Evolutionary conservation across 2,329 filamentous ascomycete species (phyloP), one percentile per base, ranked within the genome.

Genomic region (Aspergillus neoniger): DNA sequence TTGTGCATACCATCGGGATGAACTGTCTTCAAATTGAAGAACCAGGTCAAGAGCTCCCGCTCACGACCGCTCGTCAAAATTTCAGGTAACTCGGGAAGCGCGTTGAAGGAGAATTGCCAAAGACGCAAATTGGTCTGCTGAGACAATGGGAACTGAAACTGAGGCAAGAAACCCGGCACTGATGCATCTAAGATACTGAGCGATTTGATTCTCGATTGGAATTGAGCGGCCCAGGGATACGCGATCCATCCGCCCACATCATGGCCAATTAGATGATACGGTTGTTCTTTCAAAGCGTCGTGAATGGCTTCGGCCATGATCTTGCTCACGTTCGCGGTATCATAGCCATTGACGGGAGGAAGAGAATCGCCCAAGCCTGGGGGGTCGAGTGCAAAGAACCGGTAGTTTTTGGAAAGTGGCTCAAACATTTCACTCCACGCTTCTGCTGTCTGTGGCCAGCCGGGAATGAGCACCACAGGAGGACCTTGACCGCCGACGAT

Each of bases 41-140:
- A 65, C 68, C 67, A 70, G 28, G 66, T 64, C 38, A 69, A 39
- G 1, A 70, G 60, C 52, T 66, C 66, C 10, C 67, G 59, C 54
- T 70, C 68, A 30, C 65, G 64, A 9, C 67, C 67, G 4, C 41
- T 14, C 10, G 63, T 66, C 25, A 71, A 47, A 15, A 68, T 64
- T 32, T 70, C 69, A 6, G 69, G 69, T 38, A 71, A 36, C 12
- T 70, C 68, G 1, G 68, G 68, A 21, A 71, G 65, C 6, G 65
- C 63, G 39, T 70, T 67, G 56, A 71, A 71, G 1, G 68, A 67
- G 48, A 71, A 70, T 58, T 70, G 69, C 67, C 68, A 71, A 5
- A 71, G 64, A 19, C 63, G 63, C 10, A 69, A 28, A 36, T 70
- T 71, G 10, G 61, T 57, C 32, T 58, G 55, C 32, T 63, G 25